Conservation (phyloP, 352 stramenopile species). For the Thraustochytrium striatum region DNA sequence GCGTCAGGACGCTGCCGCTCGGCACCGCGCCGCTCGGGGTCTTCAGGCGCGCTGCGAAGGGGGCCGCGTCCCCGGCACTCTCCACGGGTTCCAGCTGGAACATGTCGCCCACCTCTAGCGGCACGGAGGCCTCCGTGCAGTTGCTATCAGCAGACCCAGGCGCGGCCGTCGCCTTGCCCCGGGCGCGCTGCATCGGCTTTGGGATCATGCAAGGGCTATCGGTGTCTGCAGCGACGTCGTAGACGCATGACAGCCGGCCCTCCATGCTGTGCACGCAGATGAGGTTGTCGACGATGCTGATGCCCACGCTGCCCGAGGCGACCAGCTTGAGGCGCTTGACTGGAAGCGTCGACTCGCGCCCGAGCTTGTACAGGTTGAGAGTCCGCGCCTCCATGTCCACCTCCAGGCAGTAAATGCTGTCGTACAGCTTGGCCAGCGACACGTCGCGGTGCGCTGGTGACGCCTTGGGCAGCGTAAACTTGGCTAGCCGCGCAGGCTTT, state of each 20-base stretch:
- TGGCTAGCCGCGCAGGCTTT: slow-evolving; percentile 11
- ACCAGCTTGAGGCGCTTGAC: neutral
- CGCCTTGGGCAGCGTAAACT: neutral
- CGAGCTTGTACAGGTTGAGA: slow-evolving; percentile 3
- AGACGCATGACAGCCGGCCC: slow-evolving; percentile 1
- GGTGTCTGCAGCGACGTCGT: slow-evolving; percentile 10
- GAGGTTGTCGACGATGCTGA: slow-evolving; percentile 40
- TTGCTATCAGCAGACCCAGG: neutral
- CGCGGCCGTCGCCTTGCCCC: neutral
- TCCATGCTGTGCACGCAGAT: slow-evolving; percentile 46
- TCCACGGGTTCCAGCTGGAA: slow-evolving; percentile 3
- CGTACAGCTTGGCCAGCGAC: slow-evolving; percentile 24
- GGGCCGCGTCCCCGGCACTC: neutral
- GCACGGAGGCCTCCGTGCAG: neutral
- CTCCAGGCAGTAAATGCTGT: slow-evolving; percentile 9
- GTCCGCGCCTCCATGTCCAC: neutral
- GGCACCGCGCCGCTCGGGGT: neutral
- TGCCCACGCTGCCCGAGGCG: neutral
- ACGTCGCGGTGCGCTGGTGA: neutral
- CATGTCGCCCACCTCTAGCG: neutral
- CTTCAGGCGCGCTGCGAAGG: neutral
- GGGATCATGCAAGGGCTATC: neutral
- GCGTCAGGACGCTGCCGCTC: neutral
- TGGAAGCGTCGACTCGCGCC: neutral
- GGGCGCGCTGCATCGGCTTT: neutral